Percentiles rank a stretch among this genome's conserved stretches.
These are phyloP conservation scores for Lepidium aucheri DNA, from an alignment of 345 rosid genomes.

Conservation along the genomic window DNA sequence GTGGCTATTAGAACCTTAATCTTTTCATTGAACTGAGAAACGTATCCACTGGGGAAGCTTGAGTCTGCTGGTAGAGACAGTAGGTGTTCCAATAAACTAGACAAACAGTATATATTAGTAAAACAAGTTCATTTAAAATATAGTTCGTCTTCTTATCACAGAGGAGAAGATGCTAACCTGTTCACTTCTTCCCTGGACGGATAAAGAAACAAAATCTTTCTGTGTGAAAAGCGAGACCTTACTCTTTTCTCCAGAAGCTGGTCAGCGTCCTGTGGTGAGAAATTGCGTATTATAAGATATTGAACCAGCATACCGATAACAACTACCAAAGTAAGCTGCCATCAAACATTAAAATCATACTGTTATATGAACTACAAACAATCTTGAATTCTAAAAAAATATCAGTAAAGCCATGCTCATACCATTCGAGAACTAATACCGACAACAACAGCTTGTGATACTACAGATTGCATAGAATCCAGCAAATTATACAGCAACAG, in stretches of 20 bases:
- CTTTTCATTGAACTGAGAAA: conserved; percentile 59
- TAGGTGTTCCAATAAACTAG: conserved; percentile 74
- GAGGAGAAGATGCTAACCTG: conserved; percentile 32
- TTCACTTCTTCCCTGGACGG: conserved; percentile 61
- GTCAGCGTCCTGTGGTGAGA: conserved; percentile 74
- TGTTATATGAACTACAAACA: neutral
- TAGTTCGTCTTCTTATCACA: neutral
- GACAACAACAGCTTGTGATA: conserved; percentile 84
- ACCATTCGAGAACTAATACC: conserved; percentile 85
- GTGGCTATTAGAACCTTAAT: conserved; percentile 55
- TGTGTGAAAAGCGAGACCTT: conserved; percentile 90
- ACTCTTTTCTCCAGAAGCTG: conserved; percentile 95
- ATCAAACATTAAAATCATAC: neutral
- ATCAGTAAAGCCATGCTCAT: conserved; percentile 8
- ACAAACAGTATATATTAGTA: neutral
- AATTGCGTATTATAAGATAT: neutral
- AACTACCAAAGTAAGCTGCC: neutral
- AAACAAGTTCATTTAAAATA: neutral
- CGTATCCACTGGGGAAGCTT: conserved; percentile 52
- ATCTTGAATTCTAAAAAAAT: neutral
- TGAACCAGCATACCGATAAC: neutral
- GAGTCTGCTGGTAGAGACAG: conserved; percentile 66
- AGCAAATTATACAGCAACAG: conserved; percentile 73
- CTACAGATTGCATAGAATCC: conserved; percentile 92
- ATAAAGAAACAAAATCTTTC: conserved; percentile 75